Evolutionary conservation across 176 grass and related monocot species (phyloP).

Genomic region (Dactylis glomerata): DNA sequence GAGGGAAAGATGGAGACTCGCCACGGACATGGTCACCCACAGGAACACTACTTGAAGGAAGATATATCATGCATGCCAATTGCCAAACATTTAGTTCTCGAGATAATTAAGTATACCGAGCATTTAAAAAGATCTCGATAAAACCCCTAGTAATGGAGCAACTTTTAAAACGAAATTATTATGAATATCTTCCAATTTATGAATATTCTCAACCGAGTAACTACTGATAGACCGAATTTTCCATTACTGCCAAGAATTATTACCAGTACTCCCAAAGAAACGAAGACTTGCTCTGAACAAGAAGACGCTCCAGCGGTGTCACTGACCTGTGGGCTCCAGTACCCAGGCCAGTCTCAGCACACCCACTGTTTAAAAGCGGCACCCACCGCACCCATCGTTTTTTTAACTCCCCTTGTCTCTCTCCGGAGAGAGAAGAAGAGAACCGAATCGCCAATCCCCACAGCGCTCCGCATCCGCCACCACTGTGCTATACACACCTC

Average conservation of each 20-base stretch:
- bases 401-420: conserved; percentile 28
- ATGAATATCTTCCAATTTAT: background rate
- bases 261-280: background rate
- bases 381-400: background rate
- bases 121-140: background rate
- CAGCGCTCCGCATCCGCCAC: conserved; percentile 18
- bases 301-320: background rate
- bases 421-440: background rate
- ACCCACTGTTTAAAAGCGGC: conserved; percentile 18
- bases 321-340: background rate
- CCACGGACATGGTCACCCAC: background rate
- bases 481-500: background rate
- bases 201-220: background rate
- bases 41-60: background rate
- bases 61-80: background rate
- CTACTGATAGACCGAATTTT: background rate
- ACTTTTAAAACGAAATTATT: background rate
- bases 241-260: background rate
- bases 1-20: background rate
- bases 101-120: background rate
- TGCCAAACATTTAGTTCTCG: background rate
- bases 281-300: background rate
- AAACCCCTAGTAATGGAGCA: background rate
- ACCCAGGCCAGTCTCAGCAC: background rate
- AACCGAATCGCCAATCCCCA: conserved; percentile 8